Evolutionary conservation across 129 eudicot genomes (phyloP), one percentile per base, ranked within the genome.

Genomic region (Glebionis coronaria): DNA sequence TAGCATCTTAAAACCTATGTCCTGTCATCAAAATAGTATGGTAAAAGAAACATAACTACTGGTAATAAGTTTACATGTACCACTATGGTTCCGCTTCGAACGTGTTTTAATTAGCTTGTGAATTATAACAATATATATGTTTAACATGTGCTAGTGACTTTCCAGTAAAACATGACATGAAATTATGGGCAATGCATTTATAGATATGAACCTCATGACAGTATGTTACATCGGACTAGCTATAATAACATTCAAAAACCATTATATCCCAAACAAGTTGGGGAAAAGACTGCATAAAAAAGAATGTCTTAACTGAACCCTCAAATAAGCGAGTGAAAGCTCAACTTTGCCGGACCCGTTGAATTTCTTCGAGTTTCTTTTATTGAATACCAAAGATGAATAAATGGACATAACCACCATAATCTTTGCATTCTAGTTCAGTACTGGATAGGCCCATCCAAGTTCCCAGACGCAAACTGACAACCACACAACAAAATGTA

Each of bases 381-480:
- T 20, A 4, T n/a, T 31, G 35, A 61, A 57, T 15, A 49, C 31
- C 60, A 19, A 15, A n/a, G 42, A 79, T 56, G 23, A 67, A 18
- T 63, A 62, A 44, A 13, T 25, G 25, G 66, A 56, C 15, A 57
- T 65, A 31, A 49, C 29, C 4, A 58, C 59, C 35, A 44, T 42
- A 57, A 70, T 10, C 53, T 23, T 69, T 60, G 73, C 54, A 49
- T 27, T 16, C 20, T 8, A 23, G 56, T 79, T 58, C 79, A 92
- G 74, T 88, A 92, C 69, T 61, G 80, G 21, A 92, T 92, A 47
- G 98, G 98, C 18, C 98, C 98, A 65, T 92, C 95, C 95, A 92
- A 88, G 78, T 81, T 85, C 69, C 98, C 98, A 2, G 98, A 81
- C 21, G 95, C 96, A 83, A 92, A 92, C 96, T 92, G 85, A 61